Base-by-base conservation (phyloP, 2,329 filamentous ascomycete species). In the Aspergillus quadrilineatus region DNA sequence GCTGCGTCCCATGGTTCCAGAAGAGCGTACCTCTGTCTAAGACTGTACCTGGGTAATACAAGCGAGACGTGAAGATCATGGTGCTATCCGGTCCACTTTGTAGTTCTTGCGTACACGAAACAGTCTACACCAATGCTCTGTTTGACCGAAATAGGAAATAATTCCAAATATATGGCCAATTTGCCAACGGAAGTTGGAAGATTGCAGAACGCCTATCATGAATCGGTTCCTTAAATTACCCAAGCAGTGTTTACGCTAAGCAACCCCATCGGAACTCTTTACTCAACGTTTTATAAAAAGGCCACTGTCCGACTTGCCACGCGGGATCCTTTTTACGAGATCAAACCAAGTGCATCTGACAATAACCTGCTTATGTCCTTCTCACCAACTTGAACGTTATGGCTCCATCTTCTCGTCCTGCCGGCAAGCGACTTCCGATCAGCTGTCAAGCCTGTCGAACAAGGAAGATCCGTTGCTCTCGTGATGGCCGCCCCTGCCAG, bases 391-490 rank as follows among this genome's bases (percentile, higher is more conserved):
- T 44, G 26, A n/a, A n/a, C 14, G 2, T 26, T 26, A 70, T 69
- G 68, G 52, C 66, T 44, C 57, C 63, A 14, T 61, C 65, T 44
- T 65, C 63, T 43, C 69, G 67, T 10, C 64, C 68, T 22, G 57
- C 64, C 6, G 68, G 69, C 43, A 74, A 72, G 55, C 68, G 73
- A 8, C 65, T 75, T 26, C 74, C 74, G 9, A 70, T 76, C 41
- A 75, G 70, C 53, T 76, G 74, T 42, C 73, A 76, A 56, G 73
- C 74, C 37, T 76, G 74, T 58, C 69, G 74, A 45, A 69, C 67
- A 9, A 64, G 74, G 46, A 76, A 76, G 53, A 76, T 76, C 42
- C 67, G 69, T 28, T 76, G 74, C 57, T 68, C 71, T 26, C 73
- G 74, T 26, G 71, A 74, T 58, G 66, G 66, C n/a, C 65, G 67